These are phyloP conservation scores for Noccaea bulbosa DNA, from an alignment of 345 rosid species.

Conservation along the genomic window DNA sequence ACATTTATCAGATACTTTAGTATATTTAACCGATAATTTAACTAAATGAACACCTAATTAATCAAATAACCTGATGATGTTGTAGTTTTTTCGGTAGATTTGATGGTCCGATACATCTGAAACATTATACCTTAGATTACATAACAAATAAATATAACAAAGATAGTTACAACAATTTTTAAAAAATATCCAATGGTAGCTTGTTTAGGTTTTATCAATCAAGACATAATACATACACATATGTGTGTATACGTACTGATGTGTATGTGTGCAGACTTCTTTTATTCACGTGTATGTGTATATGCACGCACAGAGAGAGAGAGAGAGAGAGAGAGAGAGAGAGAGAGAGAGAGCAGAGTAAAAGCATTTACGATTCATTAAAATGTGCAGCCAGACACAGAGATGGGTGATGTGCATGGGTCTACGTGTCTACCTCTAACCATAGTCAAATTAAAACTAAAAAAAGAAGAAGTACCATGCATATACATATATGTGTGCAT, in stretches of 20 bases:
- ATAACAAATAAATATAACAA: not conserved
- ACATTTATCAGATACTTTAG: not conserved
- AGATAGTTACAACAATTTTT: not conserved
- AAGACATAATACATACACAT: not conserved
- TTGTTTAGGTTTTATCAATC: constrained; percentile 9
- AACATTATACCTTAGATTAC: constrained; percentile 29
- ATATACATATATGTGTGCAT: constrained; percentile 30
- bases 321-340: constrained; percentile 42
- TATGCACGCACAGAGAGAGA: constrained; percentile 40
- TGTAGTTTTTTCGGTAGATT: constrained; percentile 44
- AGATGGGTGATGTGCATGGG: constrained; percentile 45
- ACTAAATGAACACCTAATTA: not conserved
- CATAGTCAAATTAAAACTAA: constrained; percentile 11
- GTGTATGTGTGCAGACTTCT: constrained; percentile 13
- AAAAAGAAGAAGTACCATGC: constrained; percentile 28
- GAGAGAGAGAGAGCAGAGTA: constrained; percentile 34
- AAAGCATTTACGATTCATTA: constrained; percentile 48
- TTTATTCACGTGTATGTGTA: constrained; percentile 35
- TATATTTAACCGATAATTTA: not conserved
- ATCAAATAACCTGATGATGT: constrained; percentile 44
- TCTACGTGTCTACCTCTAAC: constrained; percentile 43
- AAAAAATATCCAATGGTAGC: not conserved
- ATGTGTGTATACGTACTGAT: not conserved
- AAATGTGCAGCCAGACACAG: constrained; percentile 42
- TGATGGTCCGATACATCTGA: constrained; percentile 50